Evolutionary conservation across 139 green algal species (phyloP), one percentile per base, ranked within the genome.

Genomic region (Chlorella sp.): DNA sequence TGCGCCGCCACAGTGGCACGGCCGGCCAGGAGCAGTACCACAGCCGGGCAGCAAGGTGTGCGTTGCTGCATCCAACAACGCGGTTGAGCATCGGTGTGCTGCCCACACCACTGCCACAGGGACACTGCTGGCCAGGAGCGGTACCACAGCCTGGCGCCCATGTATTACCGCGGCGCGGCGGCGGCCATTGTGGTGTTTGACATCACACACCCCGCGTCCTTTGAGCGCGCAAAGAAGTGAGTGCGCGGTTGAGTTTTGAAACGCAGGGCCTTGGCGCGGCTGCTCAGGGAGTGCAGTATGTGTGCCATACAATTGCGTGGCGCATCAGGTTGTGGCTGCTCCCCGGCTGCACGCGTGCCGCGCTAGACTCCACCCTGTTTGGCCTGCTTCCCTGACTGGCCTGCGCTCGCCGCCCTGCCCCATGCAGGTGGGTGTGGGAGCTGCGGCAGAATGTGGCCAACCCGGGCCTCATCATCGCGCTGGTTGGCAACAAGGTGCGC

Each of bases 1-100:
- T n/a, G n/a, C n/a, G n/a, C n/a, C 21, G 12, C 3, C 38, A 82
- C 89, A 97, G 95, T 93, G 96, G 98, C 84, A 98, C 97, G 16
- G 97, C 97, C 57, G 97, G 97, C 0, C 97, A 99, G 89, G 97
- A 99, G 86, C 87, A 97, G 26, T 99, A 99, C 87, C 97, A 99
- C 89, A 98, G 93, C 64, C 90, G 99, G 60, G 97, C 97, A n/a
- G n/a, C n/a, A n/a, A n/a, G n/a, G n/a, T n/a, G n/a, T n/a, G n/a
- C n/a, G n/a, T n/a, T n/a, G n/a, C n/a, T n/a, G n/a, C n/a, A n/a
- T n/a, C n/a, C n/a, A n/a, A n/a, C n/a, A n/a, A n/a, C n/a, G n/a
- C n/a, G n/a, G n/a, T n/a, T n/a, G n/a, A n/a, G n/a, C n/a, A n/a
- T n/a, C n/a, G n/a, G n/a, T n/a, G n/a, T n/a, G n/a, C n/a, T n/a